These are phyloP conservation scores for Eucalyptus melliodora DNA, from an alignment of 345 rosid genomes.

Conservation along the genomic window DNA sequence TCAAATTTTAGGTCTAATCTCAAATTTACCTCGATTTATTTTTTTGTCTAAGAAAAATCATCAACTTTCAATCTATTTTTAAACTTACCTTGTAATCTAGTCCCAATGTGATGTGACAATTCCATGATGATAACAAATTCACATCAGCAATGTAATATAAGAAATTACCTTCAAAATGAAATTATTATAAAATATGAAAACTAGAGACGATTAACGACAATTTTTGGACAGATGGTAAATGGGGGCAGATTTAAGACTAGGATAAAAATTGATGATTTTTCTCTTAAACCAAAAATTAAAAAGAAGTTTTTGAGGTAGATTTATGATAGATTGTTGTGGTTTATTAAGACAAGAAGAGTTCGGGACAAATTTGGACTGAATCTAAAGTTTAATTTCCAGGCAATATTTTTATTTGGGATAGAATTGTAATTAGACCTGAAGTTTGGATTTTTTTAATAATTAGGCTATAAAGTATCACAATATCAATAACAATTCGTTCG, in stretches of 20 bases:
- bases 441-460: not conserved
- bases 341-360: not conserved
- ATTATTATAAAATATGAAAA: no score
- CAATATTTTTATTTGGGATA: not conserved
- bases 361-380: no score
- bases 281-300: no score
- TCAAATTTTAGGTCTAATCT: not conserved
- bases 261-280: not conserved
- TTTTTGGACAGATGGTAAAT: not conserved
- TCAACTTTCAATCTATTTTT: not conserved
- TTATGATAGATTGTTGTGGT: not conserved
- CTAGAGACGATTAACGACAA: no score
- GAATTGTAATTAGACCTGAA: not conserved
- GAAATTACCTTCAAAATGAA: no score
- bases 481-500: not conserved
- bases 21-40: not conserved
- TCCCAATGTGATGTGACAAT: rapidly evolving
- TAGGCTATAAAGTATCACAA: not conserved
- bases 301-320: not conserved
- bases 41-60: not conserved
- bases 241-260: not conserved
- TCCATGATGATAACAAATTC: not conserved
- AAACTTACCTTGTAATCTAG: no score
- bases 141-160: no score
- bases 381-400: not conserved